Conservation (phyloP, 2,329 filamentous ascomycete genomes). For the Colletotrichum higginsianum region DNA sequence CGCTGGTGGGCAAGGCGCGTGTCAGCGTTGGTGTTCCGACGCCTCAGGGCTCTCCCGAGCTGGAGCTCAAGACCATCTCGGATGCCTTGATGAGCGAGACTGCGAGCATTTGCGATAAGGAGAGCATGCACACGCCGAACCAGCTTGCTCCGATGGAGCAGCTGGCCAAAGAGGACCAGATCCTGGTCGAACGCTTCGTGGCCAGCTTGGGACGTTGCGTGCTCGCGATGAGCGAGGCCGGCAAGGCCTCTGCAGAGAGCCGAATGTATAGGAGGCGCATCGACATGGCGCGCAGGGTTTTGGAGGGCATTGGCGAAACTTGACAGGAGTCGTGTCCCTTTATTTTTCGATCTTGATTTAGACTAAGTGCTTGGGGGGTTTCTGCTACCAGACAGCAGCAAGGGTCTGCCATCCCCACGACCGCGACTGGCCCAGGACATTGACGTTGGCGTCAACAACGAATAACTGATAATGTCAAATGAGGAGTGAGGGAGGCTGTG, state of each 20-base stretch:
- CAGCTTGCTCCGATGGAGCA: conserved; percentile 60
- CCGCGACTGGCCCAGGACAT: conserved; percentile 8
- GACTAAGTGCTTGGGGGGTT: conserved; percentile 13
- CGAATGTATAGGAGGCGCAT: conserved; percentile 79
- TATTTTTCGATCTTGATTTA: conserved; percentile 31
- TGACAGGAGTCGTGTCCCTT: conserved; percentile 24
- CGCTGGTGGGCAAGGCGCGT: conserved; percentile 69
- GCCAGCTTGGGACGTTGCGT: conserved; percentile 74
- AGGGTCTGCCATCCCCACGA: conserved; percentile 2
- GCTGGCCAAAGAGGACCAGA: conserved; percentile 70
- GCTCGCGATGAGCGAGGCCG: conserved; percentile 69
- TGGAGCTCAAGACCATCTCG: conserved; percentile 63
- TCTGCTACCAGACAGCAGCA: conserved; percentile 7
- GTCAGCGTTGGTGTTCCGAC: conserved; percentile 62
- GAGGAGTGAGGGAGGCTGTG: conserved; percentile 28
- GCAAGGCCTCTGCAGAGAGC: conserved; percentile 69
- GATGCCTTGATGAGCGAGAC: conserved; percentile 66
- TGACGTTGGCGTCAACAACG: conserved; percentile 35
- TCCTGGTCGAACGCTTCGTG: conserved; percentile 72
- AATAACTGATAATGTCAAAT: conserved; percentile 41
- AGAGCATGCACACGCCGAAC: conserved; percentile 49
- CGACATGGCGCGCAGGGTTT: conserved; percentile 79
- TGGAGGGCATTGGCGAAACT: conserved; percentile 76
- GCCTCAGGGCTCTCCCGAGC: conserved; percentile 63
- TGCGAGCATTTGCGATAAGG: conserved; percentile 57